phyloP scores from a whole-genome alignment of 208 protist genomes.

The Kentomonas sorsogonicus region DNA sequence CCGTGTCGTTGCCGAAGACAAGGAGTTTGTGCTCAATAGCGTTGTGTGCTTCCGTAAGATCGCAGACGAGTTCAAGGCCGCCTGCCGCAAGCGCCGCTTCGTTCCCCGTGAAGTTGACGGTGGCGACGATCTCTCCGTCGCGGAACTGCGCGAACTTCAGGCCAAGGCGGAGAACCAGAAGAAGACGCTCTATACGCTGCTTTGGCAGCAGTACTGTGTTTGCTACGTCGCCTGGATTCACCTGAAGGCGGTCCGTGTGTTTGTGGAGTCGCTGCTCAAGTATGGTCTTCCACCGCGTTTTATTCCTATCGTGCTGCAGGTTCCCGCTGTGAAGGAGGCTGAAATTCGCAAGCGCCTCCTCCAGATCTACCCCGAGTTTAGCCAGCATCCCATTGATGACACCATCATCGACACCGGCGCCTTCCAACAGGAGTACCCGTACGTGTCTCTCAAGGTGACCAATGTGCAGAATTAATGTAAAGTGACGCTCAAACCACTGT shows the following conservation, averaged over 20 bases:
- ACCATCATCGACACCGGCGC: slow-evolving; percentile 39
- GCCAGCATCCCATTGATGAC: slow-evolving; percentile 44
- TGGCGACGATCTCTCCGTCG: slow-evolving; percentile 53
- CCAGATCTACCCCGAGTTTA: slow-evolving; percentile 69
- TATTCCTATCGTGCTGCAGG: slow-evolving; percentile 75
- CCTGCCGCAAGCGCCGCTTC: slow-evolving; percentile 75
- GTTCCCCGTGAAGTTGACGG: slow-evolving; percentile 73
- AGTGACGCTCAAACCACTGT: no score
- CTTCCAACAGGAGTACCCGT: slow-evolving; percentile 81
- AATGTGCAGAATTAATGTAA: slow-evolving; percentile 61
- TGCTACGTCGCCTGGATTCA: slow-evolving; percentile 91
- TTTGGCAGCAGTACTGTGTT: slow-evolving; percentile 83
- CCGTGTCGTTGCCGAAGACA: slow-evolving; percentile 80
- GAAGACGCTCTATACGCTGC: slow-evolving; percentile 74
- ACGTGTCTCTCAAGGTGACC: slow-evolving; percentile 77
- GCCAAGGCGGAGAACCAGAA: slow-evolving; percentile 77
- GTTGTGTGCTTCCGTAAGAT: slow-evolving; percentile 87
- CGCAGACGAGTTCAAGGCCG: slow-evolving; percentile 72
- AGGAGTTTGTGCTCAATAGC: slow-evolving; percentile 85
- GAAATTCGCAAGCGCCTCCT: slow-evolving; percentile 71
- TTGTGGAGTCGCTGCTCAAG: slow-evolving; percentile 87
- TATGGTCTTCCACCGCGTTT: slow-evolving; percentile 88
- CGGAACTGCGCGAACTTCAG: slow-evolving; percentile 59
- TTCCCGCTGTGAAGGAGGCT: slow-evolving; percentile 56
- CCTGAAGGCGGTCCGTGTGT: slow-evolving; percentile 86